Evolutionary conservation across 1,139 yeast species (phyloP), one percentile per base, ranked within the genome.

Genomic region (Geotrichum fermentans): DNA sequence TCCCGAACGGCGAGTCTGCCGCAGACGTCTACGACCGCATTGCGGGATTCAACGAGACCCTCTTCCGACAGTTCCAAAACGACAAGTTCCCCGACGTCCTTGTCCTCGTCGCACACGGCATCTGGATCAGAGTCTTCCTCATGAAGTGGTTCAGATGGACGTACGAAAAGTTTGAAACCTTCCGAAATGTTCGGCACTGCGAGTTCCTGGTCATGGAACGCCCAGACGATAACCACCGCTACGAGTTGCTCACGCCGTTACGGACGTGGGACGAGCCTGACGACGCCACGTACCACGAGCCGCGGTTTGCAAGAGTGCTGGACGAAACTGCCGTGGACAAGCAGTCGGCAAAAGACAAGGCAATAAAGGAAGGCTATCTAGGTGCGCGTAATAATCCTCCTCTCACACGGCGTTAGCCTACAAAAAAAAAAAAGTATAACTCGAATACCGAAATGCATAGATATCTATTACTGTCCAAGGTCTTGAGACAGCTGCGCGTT

Each of bases 91-190:
- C 94, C 10, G 73, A 76, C 45, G 82, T 88, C 16, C 73, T 88
- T 43, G 90, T 89, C 1, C 69, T 89, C 45, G 96, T 89, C 33
- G 83, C 96, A 2, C 97, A 89, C 64, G 97, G 97, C 7, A 86
- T 89, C 17, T 88, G 95, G 94, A 86, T 95, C 4, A 71, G 97
- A 40, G 96, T 88, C 13, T 89, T 89, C 60, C 66, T 89, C 42
- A 88, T 89, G 92, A 85, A 88, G 61, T 70, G 96, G 96, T 89
- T 81, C 63, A 72, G 95, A 50, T 89, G 97, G 96, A 76, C 84
- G 2, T 90, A 83, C 62, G 96, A 89, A 64, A 82, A 83, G 66
- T 89, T 88, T 66, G 97, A 89, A 66, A 74, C 82, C 39, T 73
- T 89, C 56, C 75, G 83, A 52, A 89, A 89, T 63, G 79, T 89